Percentiles rank a stretch among this genome's conserved stretches.
These are phyloP conservation scores for Schizothecium vesticola DNA, from an alignment of 495 filamentous ascomycete species.

Conservation along the genomic window DNA sequence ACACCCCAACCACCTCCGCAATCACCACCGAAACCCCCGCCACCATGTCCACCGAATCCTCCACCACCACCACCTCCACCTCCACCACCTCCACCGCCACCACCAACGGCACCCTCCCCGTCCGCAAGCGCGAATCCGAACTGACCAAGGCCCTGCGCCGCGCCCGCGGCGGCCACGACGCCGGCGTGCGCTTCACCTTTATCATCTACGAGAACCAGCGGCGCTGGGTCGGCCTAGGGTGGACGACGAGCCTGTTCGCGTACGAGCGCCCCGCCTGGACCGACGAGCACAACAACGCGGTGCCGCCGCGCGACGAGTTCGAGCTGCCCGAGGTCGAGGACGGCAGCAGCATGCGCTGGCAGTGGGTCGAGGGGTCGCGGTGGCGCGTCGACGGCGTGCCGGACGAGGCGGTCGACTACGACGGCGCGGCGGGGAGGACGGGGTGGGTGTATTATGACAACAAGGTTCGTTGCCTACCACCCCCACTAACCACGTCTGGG, in stretches of 20 bases:
- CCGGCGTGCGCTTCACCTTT: constrained; percentile 91
- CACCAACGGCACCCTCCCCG: background rate
- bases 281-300: constrained; percentile 84
- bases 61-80: constrained; percentile 9
- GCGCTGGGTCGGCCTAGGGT: constrained; percentile 89
- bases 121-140: constrained; percentile 26
- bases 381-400: constrained; percentile 83
- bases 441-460: constrained; percentile 99
- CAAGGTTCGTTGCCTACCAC: constrained; percentile 55
- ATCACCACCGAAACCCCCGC: constrained; percentile 6
- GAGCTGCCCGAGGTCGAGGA: constrained; percentile 77
- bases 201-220: constrained; percentile 95
- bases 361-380: constrained; percentile 76
- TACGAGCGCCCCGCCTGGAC: constrained; percentile 91
- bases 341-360: constrained; percentile 74
- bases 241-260: constrained; percentile 84
- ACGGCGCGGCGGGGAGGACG: constrained; percentile 52
- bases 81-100: constrained; percentile 10
- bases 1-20: constrained; percentile 14
- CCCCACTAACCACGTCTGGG: no score
- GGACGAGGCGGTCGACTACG: constrained; percentile 47
- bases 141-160: constrained; percentile 33
- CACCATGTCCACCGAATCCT: constrained; percentile 16
- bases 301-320: constrained; percentile 74
- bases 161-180: constrained; percentile 41